Evolutionary conservation across 257 asterid genomes (phyloP).

Genomic region (Fraxinus quadrangulata): DNA sequence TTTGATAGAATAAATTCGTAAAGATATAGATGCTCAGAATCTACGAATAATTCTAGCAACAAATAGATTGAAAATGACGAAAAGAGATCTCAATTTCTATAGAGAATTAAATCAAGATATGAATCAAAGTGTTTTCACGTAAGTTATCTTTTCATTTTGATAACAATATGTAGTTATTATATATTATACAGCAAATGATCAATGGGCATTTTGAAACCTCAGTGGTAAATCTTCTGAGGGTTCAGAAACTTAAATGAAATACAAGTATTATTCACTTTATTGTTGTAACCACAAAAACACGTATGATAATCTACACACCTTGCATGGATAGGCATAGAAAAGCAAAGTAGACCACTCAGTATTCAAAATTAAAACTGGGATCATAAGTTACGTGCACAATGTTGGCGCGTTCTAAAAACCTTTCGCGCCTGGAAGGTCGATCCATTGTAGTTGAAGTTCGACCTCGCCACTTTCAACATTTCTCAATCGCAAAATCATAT

Average conservation of each 20-base stretch:
- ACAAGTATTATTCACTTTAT: conserved; percentile 6
- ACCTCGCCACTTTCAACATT: conserved; percentile 73
- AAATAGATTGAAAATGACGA: background rate
- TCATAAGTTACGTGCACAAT: no score
- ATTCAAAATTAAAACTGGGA: background rate
- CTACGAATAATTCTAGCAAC: background rate
- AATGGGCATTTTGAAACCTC: background rate
- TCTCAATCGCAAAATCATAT: conserved; percentile 53
- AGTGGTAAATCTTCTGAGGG: background rate
- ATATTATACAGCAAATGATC: background rate
- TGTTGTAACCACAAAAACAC: background rate
- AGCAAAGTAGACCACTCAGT: background rate
- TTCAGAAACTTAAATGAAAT: background rate
- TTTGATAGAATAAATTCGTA: background rate
- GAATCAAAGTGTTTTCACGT: background rate
- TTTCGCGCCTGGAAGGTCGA: conserved; percentile 47
- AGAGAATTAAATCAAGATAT: no score
- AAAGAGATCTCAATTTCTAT: background rate
- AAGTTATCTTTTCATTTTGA: background rate
- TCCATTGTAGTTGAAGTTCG: conserved; percentile 64
- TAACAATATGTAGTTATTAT: background rate
- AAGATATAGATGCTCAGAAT: background rate
- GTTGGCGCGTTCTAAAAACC: conserved; percentile 14
- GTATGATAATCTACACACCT: background rate
- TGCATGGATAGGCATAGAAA: background rate